Percentiles rank a stretch among this genome's conserved stretches.
phyloP scores from a whole-genome alignment of 1,284 basidiomycete species.

The Puccinia horiana region DNA sequence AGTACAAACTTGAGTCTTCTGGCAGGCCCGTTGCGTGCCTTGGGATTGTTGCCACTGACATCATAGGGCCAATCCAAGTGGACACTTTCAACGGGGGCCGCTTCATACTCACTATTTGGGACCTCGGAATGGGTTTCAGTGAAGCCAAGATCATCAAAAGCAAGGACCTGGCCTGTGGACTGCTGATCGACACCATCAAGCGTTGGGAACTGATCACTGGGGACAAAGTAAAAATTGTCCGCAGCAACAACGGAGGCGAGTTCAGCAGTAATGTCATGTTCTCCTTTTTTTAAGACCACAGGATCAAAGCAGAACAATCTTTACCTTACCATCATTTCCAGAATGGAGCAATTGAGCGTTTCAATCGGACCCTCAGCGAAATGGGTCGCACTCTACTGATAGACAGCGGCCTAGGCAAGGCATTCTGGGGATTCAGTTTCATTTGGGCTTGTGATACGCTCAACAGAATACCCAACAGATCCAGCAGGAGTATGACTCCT shows the following conservation, averaged over 20 bases:
- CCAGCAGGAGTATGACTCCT: neutral
- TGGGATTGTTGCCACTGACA: neutral
- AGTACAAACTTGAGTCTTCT: neutral
- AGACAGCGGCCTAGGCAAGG: neutral
- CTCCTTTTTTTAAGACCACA: neutral
- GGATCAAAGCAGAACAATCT: neutral
- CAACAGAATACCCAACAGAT: neutral
- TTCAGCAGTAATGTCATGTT: neutral
- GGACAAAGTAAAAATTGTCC: neutral
- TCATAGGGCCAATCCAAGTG: neutral
- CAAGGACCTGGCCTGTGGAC: neutral
- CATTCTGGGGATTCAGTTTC: neutral
- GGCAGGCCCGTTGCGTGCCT: neutral
- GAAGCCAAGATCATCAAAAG: neutral
- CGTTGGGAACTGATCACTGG: neutral
- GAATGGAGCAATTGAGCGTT: constrained; percentile 11
- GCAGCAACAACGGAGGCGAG: neutral
- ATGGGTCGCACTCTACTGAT: neutral
- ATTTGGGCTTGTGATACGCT: neutral
- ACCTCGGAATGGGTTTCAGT: neutral
- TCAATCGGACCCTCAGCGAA: neutral
- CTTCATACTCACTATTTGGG: neutral
- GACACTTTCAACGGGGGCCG: neutral
- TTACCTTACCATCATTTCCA: constrained; percentile 9
- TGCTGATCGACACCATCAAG: neutral